phyloP scores from a whole-genome alignment of 495 filamentous ascomycete genomes.

The Lasiosphaeris hirsuta region DNA sequence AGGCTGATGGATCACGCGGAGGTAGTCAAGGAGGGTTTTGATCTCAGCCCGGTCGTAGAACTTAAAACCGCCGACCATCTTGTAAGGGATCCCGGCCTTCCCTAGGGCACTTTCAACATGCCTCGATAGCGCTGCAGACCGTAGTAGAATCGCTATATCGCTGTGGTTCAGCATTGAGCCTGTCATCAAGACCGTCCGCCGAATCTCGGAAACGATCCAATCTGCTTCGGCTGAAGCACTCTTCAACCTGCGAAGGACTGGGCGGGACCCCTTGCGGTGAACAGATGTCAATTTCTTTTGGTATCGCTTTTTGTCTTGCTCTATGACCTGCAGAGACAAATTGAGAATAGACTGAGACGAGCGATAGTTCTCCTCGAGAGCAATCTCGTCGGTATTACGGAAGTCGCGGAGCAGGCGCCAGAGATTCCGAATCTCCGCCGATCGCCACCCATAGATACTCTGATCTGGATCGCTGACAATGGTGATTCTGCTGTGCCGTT shows the following conservation, averaged over 20 bases:
- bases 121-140: constrained; percentile 79
- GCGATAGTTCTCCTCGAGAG: constrained; percentile 94
- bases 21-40: constrained; percentile 84
- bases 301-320: constrained; percentile 81
- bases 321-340: constrained; percentile 79
- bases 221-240: constrained; percentile 70
- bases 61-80: constrained; percentile 85
- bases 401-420: constrained; percentile 72
- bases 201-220: constrained; percentile 88
- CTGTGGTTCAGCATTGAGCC: constrained; percentile 67
- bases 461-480: constrained; percentile 98
- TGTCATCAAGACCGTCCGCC: constrained; percentile 65
- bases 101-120: constrained; percentile 82
- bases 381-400: constrained; percentile 71
- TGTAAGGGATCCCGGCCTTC: constrained; percentile 82
- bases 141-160: constrained; percentile 83
- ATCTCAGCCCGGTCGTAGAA: constrained; percentile 95
- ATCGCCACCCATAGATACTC: constrained; percentile 98
- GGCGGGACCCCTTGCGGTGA: constrained; percentile 75
- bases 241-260: constrained; percentile 77
- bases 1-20: constrained; percentile 80
- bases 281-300: constrained; percentile 76
- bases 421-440: constrained; percentile 90
- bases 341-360: constrained; percentile 87
- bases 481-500: constrained; percentile 69